phyloP scores from a whole-genome alignment of 169 alveolate species.

The Plasmodium gaboni region DNA sequence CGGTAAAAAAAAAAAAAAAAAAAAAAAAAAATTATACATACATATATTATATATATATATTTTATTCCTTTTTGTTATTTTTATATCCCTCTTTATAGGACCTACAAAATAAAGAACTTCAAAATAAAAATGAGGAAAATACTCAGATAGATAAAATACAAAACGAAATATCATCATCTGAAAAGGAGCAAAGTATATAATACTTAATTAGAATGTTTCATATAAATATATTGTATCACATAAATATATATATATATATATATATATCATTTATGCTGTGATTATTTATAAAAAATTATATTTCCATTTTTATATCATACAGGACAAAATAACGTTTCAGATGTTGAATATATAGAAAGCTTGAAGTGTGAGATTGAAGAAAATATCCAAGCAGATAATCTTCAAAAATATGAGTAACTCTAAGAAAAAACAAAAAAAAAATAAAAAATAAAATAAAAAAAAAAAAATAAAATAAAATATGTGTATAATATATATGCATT shows the following conservation, averaged over 20 bases:
- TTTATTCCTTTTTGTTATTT: too few species aligned
- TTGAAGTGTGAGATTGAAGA: constrained; percentile 39
- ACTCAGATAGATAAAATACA: constrained; percentile 5
- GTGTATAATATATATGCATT: not conserved
- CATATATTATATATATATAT: too few species aligned
- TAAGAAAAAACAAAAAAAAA: not conserved
- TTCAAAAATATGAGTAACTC: constrained; percentile 43
- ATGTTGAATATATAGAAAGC: constrained; percentile 34
- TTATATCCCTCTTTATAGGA: too few species aligned
- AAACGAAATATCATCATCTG: constrained; percentile 8
- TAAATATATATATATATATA: not conserved
- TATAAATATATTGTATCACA: not conserved
- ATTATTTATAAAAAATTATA: not conserved
- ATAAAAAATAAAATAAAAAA: not conserved
- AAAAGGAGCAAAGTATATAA: constrained; percentile 22
- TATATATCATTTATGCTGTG: not conserved
- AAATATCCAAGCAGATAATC: not conserved
- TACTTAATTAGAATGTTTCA: not conserved
- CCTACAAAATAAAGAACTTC: too few species aligned
- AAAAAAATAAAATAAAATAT: not conserved
- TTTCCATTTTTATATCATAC: not conserved
- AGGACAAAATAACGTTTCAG: constrained; percentile 28
- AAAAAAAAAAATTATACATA: too few species aligned
- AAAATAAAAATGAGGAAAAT: not conserved
- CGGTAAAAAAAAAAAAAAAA: too few species aligned